Evolutionary conservation across 768 basidiomycete species (phyloP), one percentile per base, ranked within the genome.

Genomic region (Mycena olivaceomarginata): DNA sequence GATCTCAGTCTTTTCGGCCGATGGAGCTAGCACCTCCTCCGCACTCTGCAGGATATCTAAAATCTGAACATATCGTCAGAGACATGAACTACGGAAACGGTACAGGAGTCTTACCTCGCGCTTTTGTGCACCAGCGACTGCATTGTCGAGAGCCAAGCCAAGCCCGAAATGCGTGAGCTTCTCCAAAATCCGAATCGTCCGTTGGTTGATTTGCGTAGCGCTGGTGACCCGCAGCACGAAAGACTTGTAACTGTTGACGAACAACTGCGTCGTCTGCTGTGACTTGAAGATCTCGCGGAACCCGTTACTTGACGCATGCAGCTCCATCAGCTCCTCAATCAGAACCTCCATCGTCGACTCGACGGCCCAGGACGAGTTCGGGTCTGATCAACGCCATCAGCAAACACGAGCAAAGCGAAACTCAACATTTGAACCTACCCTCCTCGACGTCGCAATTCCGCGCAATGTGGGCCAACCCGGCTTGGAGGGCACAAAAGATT

Each of bases 251-350:
- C 91, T 91, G 37, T 93, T 91, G 10, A 96, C 87, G 77, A 95
- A 95, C 11, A 92, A 76, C 70, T 93, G 92, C 0, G 93, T 94
- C 12, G 91, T 91, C 70, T 91, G 92, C 70, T 94, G 93, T 0
- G 94, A 95, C 79, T 89, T 92, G 85, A 97, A 96, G 1, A 94
- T 82, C 71, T 93, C 90, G 15, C 94, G 92, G 84, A 97, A 96
- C 0, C 92, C 91, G 0, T 89, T 81, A 76, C 90, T 92, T 0
- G 92, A 90, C 1, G 91, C 88, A 77, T 97, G 95, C 43, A 96
- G 86, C 43, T 91, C 89, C 77, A 96, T 92, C 65, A 97, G 83
- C 68, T 94, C 92, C 82, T 94, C 94, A 0, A 95, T 83, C 18
- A 97, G 87, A 7, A 86, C 86, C 82, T 95, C 94, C 81, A 92